These are phyloP conservation scores for Rhododendron vialii DNA, from an alignment of 148 eudicot genomes.

Conservation along the genomic window DNA sequence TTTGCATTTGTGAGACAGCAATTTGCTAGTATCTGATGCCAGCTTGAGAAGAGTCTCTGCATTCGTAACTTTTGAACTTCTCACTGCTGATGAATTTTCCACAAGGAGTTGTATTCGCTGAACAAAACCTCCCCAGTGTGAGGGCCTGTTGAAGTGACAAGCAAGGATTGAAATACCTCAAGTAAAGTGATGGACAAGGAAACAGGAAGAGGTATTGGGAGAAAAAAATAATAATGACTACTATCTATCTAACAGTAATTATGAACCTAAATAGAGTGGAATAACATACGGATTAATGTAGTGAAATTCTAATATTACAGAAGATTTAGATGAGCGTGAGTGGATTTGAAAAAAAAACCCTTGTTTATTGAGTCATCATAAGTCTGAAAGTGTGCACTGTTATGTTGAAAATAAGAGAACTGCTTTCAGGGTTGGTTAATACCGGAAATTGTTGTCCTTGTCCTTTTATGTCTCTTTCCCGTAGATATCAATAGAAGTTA, in stretches of 20 bases:
- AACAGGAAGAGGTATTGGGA: background rate
- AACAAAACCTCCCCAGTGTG: conserved; percentile 58
- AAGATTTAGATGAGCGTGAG: background rate
- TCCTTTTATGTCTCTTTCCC: background rate
- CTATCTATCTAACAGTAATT: background rate
- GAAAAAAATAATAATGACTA: background rate
- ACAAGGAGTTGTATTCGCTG: conserved; percentile 59
- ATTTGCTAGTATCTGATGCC: conserved; percentile 35
- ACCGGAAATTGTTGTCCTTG: background rate
- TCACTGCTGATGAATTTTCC: conserved; percentile 51
- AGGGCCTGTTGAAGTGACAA: conserved; percentile 41
- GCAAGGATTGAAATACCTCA: background rate
- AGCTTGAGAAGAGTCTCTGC: conserved; percentile 47
- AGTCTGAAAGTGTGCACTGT: background rate
- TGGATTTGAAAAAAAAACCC: background rate
- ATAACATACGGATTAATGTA: background rate
- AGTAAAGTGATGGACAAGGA: background rate
- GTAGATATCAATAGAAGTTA: background rate
- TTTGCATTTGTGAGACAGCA: conserved; percentile 28
- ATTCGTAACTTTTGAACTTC: conserved; percentile 43
- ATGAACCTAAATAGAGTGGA: background rate
- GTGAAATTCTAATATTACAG: too few relatives aligned
- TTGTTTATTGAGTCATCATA: background rate
- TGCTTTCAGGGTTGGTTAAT: background rate
- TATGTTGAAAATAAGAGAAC: background rate